A percentile compares a stretch with the other conserved stretches of the same genome.
Conservation (phyloP, 2,329 filamentous ascomycete species). For the Penicillium sumatraense region DNA sequence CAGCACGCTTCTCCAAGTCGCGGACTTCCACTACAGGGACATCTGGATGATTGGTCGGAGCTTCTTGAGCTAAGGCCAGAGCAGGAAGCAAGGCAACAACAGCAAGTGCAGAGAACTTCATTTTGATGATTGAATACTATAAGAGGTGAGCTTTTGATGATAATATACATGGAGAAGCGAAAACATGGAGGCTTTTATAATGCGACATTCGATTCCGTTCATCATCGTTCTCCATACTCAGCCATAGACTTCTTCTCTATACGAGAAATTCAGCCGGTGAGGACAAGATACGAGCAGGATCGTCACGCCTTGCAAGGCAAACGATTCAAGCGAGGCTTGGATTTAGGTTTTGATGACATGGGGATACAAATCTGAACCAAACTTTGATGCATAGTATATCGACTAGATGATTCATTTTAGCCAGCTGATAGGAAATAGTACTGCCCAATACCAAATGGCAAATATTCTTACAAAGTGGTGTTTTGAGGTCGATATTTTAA, state of each 20-base stretch:
- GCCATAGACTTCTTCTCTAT: background rate
- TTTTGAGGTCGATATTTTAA: too few relatives aligned
- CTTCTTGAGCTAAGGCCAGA: background rate
- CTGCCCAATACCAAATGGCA: too few relatives aligned
- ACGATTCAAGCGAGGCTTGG: too few relatives aligned
- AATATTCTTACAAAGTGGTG: too few relatives aligned
- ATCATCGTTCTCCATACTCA: too few relatives aligned
- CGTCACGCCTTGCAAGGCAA: too few relatives aligned
- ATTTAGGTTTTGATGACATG: too few relatives aligned
- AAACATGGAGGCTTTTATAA: background rate
- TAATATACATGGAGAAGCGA: background rate
- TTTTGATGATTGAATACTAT: background rate
- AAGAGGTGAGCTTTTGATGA: background rate
- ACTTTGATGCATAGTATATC: too few relatives aligned
- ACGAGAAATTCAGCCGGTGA: background rate
- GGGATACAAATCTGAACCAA: too few relatives aligned
- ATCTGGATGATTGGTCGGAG: conserved; percentile 1
- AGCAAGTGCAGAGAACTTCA: conserved; percentile 6
- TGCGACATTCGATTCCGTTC: background rate
- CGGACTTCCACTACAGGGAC: background rate
- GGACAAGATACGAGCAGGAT: too few relatives aligned
- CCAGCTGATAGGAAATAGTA: too few relatives aligned
- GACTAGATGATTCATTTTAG: too few relatives aligned
- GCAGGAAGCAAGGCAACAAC: conserved; percentile 1
- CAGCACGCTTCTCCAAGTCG: background rate